Evolutionary conservation across 306 rosid species (phyloP).

Genomic region (Cicer arietinum): DNA sequence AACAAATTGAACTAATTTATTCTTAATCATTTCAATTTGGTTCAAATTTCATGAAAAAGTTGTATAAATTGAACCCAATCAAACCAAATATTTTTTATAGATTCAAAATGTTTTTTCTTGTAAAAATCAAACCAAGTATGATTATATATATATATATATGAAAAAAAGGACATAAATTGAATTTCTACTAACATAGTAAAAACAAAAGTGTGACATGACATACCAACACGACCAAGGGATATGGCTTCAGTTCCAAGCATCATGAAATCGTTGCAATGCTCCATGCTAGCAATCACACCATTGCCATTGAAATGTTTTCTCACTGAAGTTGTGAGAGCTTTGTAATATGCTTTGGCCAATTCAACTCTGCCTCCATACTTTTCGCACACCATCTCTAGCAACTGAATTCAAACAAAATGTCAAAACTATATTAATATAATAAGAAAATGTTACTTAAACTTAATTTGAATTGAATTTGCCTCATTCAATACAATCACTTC

Average conservation of each 20-base stretch:
- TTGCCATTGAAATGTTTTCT: conserved; percentile 86
- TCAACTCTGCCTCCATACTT: conserved; percentile 90
- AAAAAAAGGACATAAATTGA: too few species aligned
- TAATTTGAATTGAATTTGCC: not conserved
- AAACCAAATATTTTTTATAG: too few species aligned
- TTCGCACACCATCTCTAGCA: conserved; percentile 89
- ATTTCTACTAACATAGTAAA: too few species aligned
- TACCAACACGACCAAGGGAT: conserved; percentile 95
- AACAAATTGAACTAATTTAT: too few species aligned
- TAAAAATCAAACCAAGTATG: too few species aligned
- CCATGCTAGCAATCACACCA: conserved; percentile 98
- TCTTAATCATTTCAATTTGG: too few species aligned
- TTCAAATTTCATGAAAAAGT: too few species aligned
- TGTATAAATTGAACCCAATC: too few species aligned
- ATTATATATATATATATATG: too few species aligned
- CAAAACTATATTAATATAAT: not conserved
- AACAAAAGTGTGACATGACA: not conserved
- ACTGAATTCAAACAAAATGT: conserved; percentile 43
- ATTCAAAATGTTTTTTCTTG: too few species aligned
- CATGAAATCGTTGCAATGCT: conserved; percentile 97
- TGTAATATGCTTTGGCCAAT: conserved; percentile 85
- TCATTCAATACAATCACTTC: not conserved
- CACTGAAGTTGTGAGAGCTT: conserved; percentile 81
- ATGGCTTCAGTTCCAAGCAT: conserved; percentile 92
- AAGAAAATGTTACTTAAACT: not conserved